Base-by-base conservation (phyloP, 78 protist genomes). In the Dictyostelium purpureum region DNA sequence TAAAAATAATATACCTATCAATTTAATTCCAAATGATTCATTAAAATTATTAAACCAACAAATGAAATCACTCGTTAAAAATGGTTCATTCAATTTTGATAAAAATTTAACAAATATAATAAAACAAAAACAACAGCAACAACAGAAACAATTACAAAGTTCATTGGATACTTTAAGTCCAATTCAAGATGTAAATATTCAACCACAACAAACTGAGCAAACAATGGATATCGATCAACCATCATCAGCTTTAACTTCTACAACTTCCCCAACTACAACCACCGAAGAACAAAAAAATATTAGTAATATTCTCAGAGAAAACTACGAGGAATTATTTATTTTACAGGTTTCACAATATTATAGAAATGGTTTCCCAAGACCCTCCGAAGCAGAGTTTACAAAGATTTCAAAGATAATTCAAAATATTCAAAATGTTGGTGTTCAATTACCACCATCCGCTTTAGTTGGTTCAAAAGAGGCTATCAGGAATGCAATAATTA, bases 401-500 rank as follows among this genome's bases (percentile, higher is more conserved):
- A 35, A 35, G 4, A 77, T 77, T n/a, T 26, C 67, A 9, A 33
- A 52, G 1, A 7, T 83, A 1, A 42, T 45, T 21, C 47, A 47
- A 31, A 42, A 33, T 52, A 83, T 83, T 54, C 69, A 77, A 19
- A 57, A 43, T 6, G 24, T 83, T 26, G 90, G 80, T n/a, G 66
- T 71, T 21, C 33, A 69, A 26, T 45, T 83, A 18, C 90, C 90
- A 7, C 90, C 90, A 38, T 83, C 90, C 0, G 71, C 71, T n/a
- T 83, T 69, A 6, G 61, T 83, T 9, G n/a, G 61, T 33, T 83
- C 90, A 33, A 56, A 75, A 26, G 78, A 83, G 42, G n/a, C 90
- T 0, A 69, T 83, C 38, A 33, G 80, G 43, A 40, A 51, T 19
- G 75, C 77, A 16, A 69, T 83, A 2, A 42, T 45, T 6, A 83